phyloP scores from a whole-genome alignment of 2,329 filamentous ascomycete genomes.

The Scedosporium aurantiacum region DNA sequence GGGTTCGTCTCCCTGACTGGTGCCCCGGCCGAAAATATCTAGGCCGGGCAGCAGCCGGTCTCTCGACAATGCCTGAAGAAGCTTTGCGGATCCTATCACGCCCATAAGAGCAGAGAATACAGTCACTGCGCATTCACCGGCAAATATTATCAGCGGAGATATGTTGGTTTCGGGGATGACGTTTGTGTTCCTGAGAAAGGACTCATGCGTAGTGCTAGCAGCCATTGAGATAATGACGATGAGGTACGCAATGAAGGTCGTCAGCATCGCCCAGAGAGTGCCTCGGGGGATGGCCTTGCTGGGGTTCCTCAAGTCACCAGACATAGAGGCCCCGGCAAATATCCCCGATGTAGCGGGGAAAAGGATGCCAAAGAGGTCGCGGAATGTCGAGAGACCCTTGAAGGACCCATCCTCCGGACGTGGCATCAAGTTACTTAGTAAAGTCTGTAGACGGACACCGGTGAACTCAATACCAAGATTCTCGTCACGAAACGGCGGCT shows the following conservation, averaged over 20 bases:
- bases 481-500: constrained; percentile 54
- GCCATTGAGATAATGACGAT: constrained; percentile 71
- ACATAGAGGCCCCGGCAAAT: constrained; percentile 76
- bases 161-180: constrained; percentile 72
- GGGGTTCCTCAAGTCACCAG: constrained; percentile 70
- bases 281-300: constrained; percentile 77
- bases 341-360: constrained; percentile 57
- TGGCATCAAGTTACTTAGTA: constrained; percentile 65
- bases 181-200: constrained; percentile 64
- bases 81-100: constrained; percentile 72
- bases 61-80: constrained; percentile 71
- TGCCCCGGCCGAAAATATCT: constrained; percentile 62
- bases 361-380: constrained; percentile 74
- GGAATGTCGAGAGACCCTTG: constrained; percentile 57
- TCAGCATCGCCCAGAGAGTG: constrained; percentile 65
- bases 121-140: constrained; percentile 72
- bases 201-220: constrained; percentile 60
- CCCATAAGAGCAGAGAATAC: constrained; percentile 85
- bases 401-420: constrained; percentile 53
- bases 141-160: constrained; percentile 61
- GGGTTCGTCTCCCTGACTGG: constrained; percentile 61
- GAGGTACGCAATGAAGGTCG: constrained; percentile 67
- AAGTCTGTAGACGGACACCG: constrained; percentile 58
- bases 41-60: constrained; percentile 72
- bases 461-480: constrained; percentile 62